Evolutionary conservation across 2,329 filamentous ascomycete species (phyloP).

Genomic region (Geosmithia putterillii): DNA sequence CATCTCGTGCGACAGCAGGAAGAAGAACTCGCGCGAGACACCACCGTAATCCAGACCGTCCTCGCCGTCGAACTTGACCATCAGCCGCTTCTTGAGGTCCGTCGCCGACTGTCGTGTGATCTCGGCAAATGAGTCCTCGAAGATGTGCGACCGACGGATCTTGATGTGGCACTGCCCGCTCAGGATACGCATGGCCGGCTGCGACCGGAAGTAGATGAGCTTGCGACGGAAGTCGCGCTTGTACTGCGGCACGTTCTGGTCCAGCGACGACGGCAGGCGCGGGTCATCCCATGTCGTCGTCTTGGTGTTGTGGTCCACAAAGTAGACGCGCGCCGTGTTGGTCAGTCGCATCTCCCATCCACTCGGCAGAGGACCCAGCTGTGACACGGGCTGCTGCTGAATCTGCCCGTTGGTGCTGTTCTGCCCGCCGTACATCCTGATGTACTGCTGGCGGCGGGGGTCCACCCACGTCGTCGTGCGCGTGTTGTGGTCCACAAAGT

Average conservation of each 20-base stretch:
- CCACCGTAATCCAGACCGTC: slow-evolving; percentile 97
- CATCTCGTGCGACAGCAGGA: slow-evolving; percentile 98
- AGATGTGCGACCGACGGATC: slow-evolving; percentile 90
- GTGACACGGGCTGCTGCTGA: slow-evolving; percentile 94
- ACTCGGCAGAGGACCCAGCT: slow-evolving; percentile 86
- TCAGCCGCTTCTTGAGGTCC: slow-evolving; percentile 93
- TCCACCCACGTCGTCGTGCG: slow-evolving; percentile 98
- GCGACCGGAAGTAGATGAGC: slow-evolving; percentile 97
- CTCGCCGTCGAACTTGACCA: slow-evolving; percentile 99
- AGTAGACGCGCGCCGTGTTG: slow-evolving; percentile 95
- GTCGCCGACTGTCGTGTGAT: slow-evolving; percentile 93
- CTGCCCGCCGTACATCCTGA: slow-evolving; percentile 88
- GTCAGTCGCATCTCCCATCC: slow-evolving; percentile 99
- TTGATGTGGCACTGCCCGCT: slow-evolving; percentile 98
- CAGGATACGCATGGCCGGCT: slow-evolving; percentile 88
- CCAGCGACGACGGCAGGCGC: slow-evolving; percentile 82
- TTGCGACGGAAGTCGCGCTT: slow-evolving; percentile 98
- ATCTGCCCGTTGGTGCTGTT: slow-evolving; percentile 78
- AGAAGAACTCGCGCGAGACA: slow-evolving; percentile 97
- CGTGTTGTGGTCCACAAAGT: slow-evolving; percentile 98
- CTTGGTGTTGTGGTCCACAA: slow-evolving; percentile 99
- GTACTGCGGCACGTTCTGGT: slow-evolving; percentile 98
- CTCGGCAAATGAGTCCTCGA: slow-evolving; percentile 97
- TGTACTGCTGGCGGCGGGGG: slow-evolving; percentile 92
- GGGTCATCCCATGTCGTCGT: slow-evolving; percentile 99